Percentiles rank a stretch among this genome's conserved stretches.
Evolutionary conservation across 2,329 filamentous ascomycete genomes (phyloP).

Genomic region (Mycosphaerella sp.): DNA sequence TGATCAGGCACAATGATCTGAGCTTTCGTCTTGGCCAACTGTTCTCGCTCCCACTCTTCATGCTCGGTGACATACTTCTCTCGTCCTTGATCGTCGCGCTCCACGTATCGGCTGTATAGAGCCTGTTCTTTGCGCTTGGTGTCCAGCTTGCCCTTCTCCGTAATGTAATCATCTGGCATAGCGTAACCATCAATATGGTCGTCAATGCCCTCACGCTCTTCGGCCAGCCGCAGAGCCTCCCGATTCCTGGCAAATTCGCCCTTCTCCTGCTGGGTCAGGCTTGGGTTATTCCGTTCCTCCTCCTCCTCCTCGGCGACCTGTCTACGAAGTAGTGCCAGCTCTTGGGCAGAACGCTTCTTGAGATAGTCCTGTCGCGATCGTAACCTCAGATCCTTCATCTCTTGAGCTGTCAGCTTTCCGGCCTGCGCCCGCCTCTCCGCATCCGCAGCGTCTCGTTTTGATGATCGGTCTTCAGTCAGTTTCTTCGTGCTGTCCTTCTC

Average conservation of each 20-base stretch:
- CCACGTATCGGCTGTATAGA: constrained; percentile 83
- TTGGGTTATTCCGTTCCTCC: constrained; percentile 67
- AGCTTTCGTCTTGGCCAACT: constrained; percentile 77
- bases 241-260: constrained; percentile 84
- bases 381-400: constrained; percentile 73
- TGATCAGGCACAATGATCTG: constrained; percentile 72
- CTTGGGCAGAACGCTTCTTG: constrained; percentile 83
- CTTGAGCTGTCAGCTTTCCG: constrained; percentile 58
- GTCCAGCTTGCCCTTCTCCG: constrained; percentile 84
- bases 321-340: constrained; percentile 75
- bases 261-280: constrained; percentile 70
- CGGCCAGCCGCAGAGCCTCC: constrained; percentile 52
- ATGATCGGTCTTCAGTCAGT: constrained; percentile 54
- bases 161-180: constrained; percentile 92
- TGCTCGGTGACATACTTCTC: constrained; percentile 90
- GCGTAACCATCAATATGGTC: constrained; percentile 88
- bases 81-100: constrained; percentile 77
- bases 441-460: constrained; percentile 37
- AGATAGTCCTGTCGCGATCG: constrained; percentile 88
- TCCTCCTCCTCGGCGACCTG: constrained; percentile 84
- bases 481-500: constrained; percentile 67
- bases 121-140: constrained; percentile 81
- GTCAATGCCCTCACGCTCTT: constrained; percentile 80
- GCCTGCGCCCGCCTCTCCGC: constrained; percentile 58
- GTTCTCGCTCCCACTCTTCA: constrained; percentile 92